Conservation (phyloP, 352 stramenopile genomes). For the Pythium vanterpoolii region DNA sequence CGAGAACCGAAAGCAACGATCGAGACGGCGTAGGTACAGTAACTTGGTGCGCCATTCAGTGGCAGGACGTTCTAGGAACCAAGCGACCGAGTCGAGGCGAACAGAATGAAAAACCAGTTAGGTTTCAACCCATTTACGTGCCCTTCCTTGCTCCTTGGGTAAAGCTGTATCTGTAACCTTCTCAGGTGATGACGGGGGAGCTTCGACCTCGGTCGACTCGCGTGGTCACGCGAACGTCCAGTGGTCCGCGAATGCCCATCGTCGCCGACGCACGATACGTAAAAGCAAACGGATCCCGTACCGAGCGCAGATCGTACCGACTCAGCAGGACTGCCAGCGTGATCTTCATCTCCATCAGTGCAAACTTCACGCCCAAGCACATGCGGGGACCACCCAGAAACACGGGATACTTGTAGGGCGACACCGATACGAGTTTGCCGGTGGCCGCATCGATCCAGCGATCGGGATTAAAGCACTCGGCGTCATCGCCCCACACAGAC, state of each 20-base stretch:
- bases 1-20: not conserved
- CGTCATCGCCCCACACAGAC: constrained; percentile 52
- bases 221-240: constrained; percentile 7
- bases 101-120: no score
- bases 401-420: constrained; percentile 43
- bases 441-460: constrained; percentile 50
- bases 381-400: constrained; percentile 53
- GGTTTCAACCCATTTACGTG: no score
- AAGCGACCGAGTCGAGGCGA: no score
- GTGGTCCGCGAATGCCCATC: constrained; percentile 34
- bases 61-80: no score
- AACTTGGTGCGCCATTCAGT: not conserved
- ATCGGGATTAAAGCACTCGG: constrained; percentile 51
- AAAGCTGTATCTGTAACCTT: no score
- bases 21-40: not conserved
- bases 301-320: constrained; percentile 39
- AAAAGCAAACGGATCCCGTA: constrained; percentile 37
- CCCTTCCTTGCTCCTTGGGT: no score
- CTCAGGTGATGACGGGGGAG: not conserved
- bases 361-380: constrained; percentile 62
- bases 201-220: not conserved
- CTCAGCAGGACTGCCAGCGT: constrained; percentile 37
- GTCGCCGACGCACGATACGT: constrained; percentile 39
- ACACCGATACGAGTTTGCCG: constrained; percentile 34
- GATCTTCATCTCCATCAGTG: constrained; percentile 52